A percentile compares a stretch with the other conserved stretches of the same genome.
These are phyloP conservation scores for Thymus mandschuricus DNA, from an alignment of 257 asterid genomes.

Conservation along the genomic window DNA sequence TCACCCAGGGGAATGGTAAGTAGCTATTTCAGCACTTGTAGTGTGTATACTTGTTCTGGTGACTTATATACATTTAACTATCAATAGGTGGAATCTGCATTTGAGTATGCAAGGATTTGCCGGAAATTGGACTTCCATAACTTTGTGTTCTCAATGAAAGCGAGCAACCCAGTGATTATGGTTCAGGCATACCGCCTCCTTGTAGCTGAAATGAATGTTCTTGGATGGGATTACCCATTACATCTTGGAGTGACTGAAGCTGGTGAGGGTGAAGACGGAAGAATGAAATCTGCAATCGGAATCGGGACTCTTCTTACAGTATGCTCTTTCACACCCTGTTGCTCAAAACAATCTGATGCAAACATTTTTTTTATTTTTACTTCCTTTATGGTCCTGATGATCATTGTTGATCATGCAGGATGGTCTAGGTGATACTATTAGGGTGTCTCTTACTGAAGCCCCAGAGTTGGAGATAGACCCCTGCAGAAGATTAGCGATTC, in stretches of 20 bases:
- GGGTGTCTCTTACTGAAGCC: constrained; percentile 96
- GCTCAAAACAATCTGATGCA: constrained; percentile 17
- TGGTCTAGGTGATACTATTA: constrained; percentile 96
- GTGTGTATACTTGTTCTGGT: background rate
- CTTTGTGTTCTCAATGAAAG: constrained; percentile 97
- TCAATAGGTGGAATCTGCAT: constrained; percentile 96
- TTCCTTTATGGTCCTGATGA: background rate
- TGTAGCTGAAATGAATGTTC: constrained; percentile 97
- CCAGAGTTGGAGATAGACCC: constrained; percentile 98
- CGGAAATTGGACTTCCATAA: constrained; percentile 93
- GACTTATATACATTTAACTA: constrained; percentile 25
- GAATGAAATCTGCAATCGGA: constrained; percentile 99
- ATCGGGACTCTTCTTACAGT: constrained; percentile 98
- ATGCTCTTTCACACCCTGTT: constrained; percentile 27
- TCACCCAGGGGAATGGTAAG: constrained; percentile 99
- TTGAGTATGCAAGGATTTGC: constrained; percentile 95
- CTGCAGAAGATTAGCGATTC: constrained; percentile 93
- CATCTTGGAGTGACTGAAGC: constrained; percentile 99
- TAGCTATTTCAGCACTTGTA: constrained; percentile 26
- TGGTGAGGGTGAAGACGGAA: constrained; percentile 99
- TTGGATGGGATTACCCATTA: constrained; percentile 98
- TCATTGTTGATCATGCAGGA: constrained; percentile 53
- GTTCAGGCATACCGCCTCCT: constrained; percentile 97
- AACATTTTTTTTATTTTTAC: constrained; percentile 4
- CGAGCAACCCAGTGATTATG: constrained; percentile 98